A percentile compares a stretch with the other conserved stretches of the same genome.
phyloP scores from a whole-genome alignment of 108 stramenopile species.

The Cyclotella baltica region DNA sequence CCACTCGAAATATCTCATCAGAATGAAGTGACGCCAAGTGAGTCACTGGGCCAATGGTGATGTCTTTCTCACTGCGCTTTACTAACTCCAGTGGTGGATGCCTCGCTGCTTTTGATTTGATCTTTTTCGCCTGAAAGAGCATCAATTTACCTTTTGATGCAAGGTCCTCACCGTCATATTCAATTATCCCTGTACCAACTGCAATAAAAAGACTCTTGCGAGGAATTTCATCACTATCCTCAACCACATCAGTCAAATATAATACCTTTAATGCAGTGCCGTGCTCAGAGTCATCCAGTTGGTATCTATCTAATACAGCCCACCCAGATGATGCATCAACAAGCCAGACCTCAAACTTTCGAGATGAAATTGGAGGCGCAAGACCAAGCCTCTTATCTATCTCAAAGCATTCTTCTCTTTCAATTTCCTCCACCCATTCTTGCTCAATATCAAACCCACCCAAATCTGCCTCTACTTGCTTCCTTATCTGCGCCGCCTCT shows the following conservation, averaged over 20 bases:
- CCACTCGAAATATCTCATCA: conserved; percentile 74
- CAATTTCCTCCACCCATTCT: conserved; percentile 92
- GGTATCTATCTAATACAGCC: conserved; percentile 78
- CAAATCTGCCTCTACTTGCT: conserved; percentile 91
- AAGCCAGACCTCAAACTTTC: conserved; percentile 83
- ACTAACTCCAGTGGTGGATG: conserved; percentile 55
- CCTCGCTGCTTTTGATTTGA: conserved; percentile 37
- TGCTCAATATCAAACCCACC: conserved; percentile 91
- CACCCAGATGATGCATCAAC: conserved; percentile 83
- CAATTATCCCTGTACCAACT: conserved; percentile 78
- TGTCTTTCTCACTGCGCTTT: conserved; percentile 80
- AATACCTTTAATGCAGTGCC: conserved; percentile 78
- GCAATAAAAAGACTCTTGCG: conserved; percentile 63
- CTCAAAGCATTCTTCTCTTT: conserved; percentile 84
- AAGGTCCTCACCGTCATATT: conserved; percentile 87
- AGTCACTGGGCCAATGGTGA: conserved; percentile 85
- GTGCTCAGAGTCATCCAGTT: conserved; percentile 81
- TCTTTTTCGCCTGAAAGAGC: conserved; percentile 68
- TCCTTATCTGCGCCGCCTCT: conserved; percentile 74
- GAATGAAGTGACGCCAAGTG: conserved; percentile 72
- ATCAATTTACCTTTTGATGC: conserved; percentile 74
- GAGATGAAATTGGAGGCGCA: conserved; percentile 71
- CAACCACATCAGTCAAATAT: conserved; percentile 75
- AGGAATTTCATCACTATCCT: conserved; percentile 62
- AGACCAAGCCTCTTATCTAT: conserved; percentile 74